These are phyloP conservation scores for Anisodus acutangulus DNA, from an alignment of 257 asterid genomes.

Conservation along the genomic window DNA sequence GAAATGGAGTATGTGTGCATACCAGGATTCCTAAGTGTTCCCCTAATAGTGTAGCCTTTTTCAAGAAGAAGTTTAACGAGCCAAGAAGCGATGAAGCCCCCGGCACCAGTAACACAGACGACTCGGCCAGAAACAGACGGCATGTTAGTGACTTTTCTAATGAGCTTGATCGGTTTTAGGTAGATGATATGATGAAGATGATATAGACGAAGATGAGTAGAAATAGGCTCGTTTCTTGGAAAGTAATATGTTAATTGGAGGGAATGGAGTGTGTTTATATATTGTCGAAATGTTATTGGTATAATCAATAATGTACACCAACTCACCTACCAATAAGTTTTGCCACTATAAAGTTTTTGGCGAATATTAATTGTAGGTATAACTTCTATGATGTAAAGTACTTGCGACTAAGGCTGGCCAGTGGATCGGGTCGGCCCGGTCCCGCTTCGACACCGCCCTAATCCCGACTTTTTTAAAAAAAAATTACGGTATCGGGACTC, in stretches of 20 bases:
- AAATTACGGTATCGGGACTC: too few species aligned
- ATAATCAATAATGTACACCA: not conserved
- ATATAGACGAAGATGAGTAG: not conserved
- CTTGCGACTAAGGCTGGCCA: too few species aligned
- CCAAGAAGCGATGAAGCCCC: conserved; percentile 98
- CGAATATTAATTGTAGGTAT: not conserved
- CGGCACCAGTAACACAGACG: conserved; percentile 98
- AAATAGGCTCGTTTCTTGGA: not conserved
- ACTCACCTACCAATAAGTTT: not conserved
- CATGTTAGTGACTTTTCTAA: conserved; percentile 43
- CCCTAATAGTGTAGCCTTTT: conserved; percentile 85
- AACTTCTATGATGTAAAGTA: not conserved
- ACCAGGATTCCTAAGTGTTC: conserved; percentile 97
- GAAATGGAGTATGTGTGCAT: not conserved
- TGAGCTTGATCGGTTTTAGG: not conserved
- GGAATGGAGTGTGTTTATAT: not conserved
- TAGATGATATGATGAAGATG: not conserved
- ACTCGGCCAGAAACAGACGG: conserved; percentile 64
- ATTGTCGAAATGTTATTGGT: not conserved
- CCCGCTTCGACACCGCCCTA: too few species aligned
- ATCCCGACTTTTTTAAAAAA: too few species aligned
- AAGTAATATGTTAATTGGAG: not conserved
- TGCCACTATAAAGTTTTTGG: not conserved
- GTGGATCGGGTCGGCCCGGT: too few species aligned
- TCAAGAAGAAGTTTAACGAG: conserved; percentile 83